phyloP scores from a whole-genome alignment of 805 yeast species.

The Candida lessepsii region DNA sequence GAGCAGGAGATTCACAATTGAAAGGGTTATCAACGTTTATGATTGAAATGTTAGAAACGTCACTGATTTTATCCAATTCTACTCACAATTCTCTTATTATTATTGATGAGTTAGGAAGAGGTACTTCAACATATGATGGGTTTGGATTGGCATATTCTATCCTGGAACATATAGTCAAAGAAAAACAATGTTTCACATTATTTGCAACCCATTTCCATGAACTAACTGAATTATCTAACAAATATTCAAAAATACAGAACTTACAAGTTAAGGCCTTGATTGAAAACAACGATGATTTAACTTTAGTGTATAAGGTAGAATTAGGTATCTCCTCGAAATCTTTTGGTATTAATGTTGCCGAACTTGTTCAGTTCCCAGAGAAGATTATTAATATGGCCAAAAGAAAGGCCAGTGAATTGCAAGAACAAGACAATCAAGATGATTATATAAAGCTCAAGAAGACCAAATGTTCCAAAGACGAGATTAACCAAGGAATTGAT shows the following conservation, averaged over 20 bases:
- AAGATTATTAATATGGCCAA: slow-evolving; percentile 95
- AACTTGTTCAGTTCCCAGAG: slow-evolving; percentile 86
- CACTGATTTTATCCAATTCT: slow-evolving; percentile 79
- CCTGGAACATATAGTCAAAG: slow-evolving; percentile 74
- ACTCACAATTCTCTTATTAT: slow-evolving; percentile 77
- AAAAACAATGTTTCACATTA: slow-evolving; percentile 73
- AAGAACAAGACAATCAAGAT: slow-evolving; percentile 48
- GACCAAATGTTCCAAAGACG: slow-evolving; percentile 50
- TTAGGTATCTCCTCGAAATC: slow-evolving; percentile 95
- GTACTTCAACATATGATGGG: slow-evolving; percentile 88
- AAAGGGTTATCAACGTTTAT: slow-evolving; percentile 92
- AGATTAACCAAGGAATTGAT: slow-evolving; percentile 54
- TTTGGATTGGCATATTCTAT: slow-evolving; percentile 98
- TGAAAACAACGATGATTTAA: slow-evolving; percentile 64
- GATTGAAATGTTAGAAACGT: slow-evolving; percentile 94
- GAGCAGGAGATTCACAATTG: slow-evolving; percentile 96
- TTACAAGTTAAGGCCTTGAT: slow-evolving; percentile 93
- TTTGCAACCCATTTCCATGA: slow-evolving; percentile 99
- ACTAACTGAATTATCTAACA: slow-evolving; percentile 73
- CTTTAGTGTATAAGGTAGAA: slow-evolving; percentile 89
- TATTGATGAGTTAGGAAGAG: slow-evolving; percentile 95
- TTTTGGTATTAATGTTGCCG: slow-evolving; percentile 97
- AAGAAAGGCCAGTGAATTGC: slow-evolving; percentile 85
- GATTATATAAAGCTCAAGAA: slow-evolving; percentile 46
- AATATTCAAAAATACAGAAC: slow-evolving; percentile 64